Evolutionary conservation across 2,329 filamentous ascomycete species (phyloP).

Genomic region (Coniochaeta pulveracea): DNA sequence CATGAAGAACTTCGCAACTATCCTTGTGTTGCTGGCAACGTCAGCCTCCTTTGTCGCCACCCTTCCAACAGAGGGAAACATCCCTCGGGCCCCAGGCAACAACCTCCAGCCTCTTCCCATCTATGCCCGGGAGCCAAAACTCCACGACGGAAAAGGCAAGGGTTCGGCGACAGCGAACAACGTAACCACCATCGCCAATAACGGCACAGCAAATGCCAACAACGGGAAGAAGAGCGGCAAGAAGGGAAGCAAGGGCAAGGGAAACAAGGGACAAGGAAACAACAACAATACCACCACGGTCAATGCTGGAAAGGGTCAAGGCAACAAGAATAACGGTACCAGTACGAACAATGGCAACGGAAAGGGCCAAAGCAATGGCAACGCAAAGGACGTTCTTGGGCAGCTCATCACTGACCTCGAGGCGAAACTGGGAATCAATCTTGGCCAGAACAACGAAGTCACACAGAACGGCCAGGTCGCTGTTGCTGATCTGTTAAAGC

Average conservation of each 20-base stretch:
- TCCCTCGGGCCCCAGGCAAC: not conserved
- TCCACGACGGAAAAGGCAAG: not conserved
- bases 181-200: not conserved
- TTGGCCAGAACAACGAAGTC: slow-evolving; percentile 1
- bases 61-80: slow-evolving; percentile 4
- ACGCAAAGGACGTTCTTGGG: not conserved
- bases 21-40: slow-evolving; percentile 6
- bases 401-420: not conserved
- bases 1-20: slow-evolving; percentile 9
- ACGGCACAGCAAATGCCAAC: slow-evolving; percentile 2
- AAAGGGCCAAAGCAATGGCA: too few species aligned
- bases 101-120: not conserved
- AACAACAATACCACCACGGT: too few species aligned
- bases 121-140: slow-evolving; percentile 1
- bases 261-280: not conserved
- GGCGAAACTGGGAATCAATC: not conserved
- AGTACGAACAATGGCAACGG: not conserved
- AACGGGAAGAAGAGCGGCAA: slow-evolving; percentile 3
- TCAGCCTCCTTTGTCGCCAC: slow-evolving; percentile 7
- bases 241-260: slow-evolving; percentile 1
- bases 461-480: not conserved
- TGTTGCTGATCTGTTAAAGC: not conserved
- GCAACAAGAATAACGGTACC: not conserved
- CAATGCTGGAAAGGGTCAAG: slow-evolving; percentile 1
- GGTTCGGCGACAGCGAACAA: not conserved